Evolutionary conservation across 2,329 filamentous ascomycete species (phyloP).

Genomic region (Rhynchosporium agropyri): DNA sequence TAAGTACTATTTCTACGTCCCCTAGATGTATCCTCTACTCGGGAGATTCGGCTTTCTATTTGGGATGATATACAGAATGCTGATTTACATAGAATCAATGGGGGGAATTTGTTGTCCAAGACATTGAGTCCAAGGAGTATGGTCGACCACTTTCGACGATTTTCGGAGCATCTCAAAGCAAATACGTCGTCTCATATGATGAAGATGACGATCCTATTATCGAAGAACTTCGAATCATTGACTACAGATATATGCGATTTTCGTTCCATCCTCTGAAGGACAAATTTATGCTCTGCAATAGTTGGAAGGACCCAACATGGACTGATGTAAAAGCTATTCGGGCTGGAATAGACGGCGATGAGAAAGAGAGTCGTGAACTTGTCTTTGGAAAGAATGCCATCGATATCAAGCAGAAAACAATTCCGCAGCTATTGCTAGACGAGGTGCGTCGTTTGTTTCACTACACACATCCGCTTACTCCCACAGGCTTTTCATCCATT

Average conservation of each 20-base stretch:
- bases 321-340: slow-evolving; percentile 74
- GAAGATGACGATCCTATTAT: slow-evolving; percentile 82
- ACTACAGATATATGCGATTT: slow-evolving; percentile 93
- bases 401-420: slow-evolving; percentile 88
- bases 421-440: slow-evolving; percentile 80
- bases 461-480: slow-evolving; percentile 27
- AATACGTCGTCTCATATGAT: slow-evolving; percentile 57
- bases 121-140: slow-evolving; percentile 59
- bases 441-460: slow-evolving; percentile 58
- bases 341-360: slow-evolving; percentile 82
- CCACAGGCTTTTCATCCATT: slow-evolving; percentile 88
- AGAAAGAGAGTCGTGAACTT: slow-evolving; percentile 77
- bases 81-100: slow-evolving; percentile 75
- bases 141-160: slow-evolving; percentile 61
- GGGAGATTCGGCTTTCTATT: not conserved
- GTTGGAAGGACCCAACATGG: slow-evolving; percentile 95
- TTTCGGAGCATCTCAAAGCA: slow-evolving; percentile 69
- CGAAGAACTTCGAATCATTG: slow-evolving; percentile 72
- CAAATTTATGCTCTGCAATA: slow-evolving; percentile 82
- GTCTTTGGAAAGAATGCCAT: slow-evolving; percentile 92
- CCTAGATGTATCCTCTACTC: not conserved
- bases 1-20: slow-evolving; percentile 44
- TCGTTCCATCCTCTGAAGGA: slow-evolving; percentile 88
- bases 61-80: slow-evolving; percentile 22
- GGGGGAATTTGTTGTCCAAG: slow-evolving; percentile 83